A percentile compares a stretch with the other conserved stretches of the same genome.
Conservation (phyloP, 1,284 basidiomycete species). For the Ganoderma lingzhi region DNA sequence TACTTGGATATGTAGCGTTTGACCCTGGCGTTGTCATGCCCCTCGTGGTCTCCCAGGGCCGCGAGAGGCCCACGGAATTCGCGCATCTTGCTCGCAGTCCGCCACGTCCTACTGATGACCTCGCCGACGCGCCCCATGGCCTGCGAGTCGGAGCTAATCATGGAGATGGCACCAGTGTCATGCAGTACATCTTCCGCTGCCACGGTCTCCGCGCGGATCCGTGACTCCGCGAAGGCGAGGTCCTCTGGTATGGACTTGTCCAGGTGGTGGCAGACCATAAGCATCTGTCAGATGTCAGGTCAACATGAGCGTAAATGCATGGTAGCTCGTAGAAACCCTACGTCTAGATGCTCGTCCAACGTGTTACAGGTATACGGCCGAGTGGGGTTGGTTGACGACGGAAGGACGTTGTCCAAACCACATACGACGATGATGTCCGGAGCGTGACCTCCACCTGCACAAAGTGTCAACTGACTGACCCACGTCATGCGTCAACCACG, state of each 20-base stretch:
- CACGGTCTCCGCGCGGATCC: conserved; percentile 96
- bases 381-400: conserved; percentile 97
- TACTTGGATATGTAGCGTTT: conserved; percentile 98
- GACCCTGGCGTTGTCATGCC: conserved; percentile 92
- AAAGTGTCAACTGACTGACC: conserved; percentile 4
- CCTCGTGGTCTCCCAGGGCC: conserved; percentile 68
- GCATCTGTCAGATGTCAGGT: conserved; percentile 70
- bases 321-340: conserved; percentile 48
- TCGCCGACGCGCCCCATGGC: conserved; percentile 99
- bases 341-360: conserved; percentile 96
- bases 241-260: conserved; percentile 93
- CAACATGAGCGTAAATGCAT: conserved; percentile 7
- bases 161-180: conserved; percentile 93
- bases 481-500: conserved; percentile 26
- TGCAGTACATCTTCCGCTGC: conserved; percentile 98
- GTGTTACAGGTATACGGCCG: conserved; percentile 94
- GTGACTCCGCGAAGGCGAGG: conserved; percentile 95
- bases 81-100: conserved; percentile 96
- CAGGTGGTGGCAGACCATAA: conserved; percentile 96
- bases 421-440: conserved; percentile 98
- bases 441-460: conserved; percentile 89
- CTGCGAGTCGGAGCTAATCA: conserved; percentile 96
- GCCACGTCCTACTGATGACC: conserved; percentile 93
- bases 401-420: conserved; percentile 91
- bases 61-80: conserved; percentile 77